Evolutionary conservation across 192 early-diverging fungal genomes (phyloP), one percentile per base, ranked within the genome.

Genomic region (Linnemannia hyalina): DNA sequence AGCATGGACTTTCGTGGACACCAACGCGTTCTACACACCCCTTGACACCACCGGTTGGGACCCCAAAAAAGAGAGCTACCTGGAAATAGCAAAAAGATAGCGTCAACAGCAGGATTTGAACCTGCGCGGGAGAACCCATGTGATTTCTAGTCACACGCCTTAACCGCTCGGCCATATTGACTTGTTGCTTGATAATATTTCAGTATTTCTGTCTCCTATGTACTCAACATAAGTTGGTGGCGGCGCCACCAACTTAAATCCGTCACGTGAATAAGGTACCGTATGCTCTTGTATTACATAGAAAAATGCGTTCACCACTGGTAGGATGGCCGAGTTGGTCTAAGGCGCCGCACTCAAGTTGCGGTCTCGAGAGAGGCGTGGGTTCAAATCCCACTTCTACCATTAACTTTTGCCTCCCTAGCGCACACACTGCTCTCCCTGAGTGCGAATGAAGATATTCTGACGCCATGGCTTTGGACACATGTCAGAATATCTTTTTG

Each of bases 331-430:
- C 91, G 92, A 92, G 91, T 90, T 92, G 93, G 93, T 94, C 93
- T 94, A 94, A 94, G 93, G 93, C 91, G 92, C 93, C 91, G 93
- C 93, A 94, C 93, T 94, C 93, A 94, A 94, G 92, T 93, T 94
- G 93, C 93, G 92, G 93, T 94, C 92, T 94, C 93, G 93, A 89
- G 93, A 94, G 93, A 94, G 92, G 93, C 93, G 91, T 89, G 92
- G 88, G 92, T 93, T 94, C 93, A 92, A 94, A 93, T 91, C 92
- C 90, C 92, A 89, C 90, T 90, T 88, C 88, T 86, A 91, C 88
- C 91, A 92, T 41, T 41, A 52, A 73, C 18, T 71, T 87, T 74
- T 77, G 74, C 54, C 68, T 44, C 11, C 0, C 7, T 7, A 13
- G 44, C 0, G 44, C 44, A 44, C 3, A 1, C 11, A 1, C 44